A percentile compares a stretch with the other conserved stretches of the same genome.
phyloP scores from a whole-genome alignment of 2,329 filamentous ascomycete species.

The Colletotrichum nymphaeae region DNA sequence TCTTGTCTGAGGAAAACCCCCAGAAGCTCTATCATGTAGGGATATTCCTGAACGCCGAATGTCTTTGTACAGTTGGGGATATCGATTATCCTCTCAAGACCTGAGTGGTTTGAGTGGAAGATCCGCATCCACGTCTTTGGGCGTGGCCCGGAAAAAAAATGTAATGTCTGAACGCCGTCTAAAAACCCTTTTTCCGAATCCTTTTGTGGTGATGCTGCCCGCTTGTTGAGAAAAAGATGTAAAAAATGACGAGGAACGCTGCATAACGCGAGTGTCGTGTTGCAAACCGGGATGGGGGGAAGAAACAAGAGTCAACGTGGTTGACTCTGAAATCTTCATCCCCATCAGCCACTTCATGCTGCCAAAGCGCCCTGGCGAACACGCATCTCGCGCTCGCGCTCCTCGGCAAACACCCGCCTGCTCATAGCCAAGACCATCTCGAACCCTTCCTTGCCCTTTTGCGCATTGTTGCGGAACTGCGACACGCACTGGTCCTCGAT shows the following conservation, averaged over 20 bases:
- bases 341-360: neutral
- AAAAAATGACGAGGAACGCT: constrained; percentile 23
- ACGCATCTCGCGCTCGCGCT: constrained; percentile 71
- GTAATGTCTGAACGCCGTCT: constrained; percentile 25
- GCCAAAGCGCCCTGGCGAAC: constrained; percentile 25
- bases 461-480: constrained; percentile 91
- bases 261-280: constrained; percentile 7
- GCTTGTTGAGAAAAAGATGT: constrained; percentile 4
- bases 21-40: constrained; percentile 29
- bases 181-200: constrained; percentile 16
- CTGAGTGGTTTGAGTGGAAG: neutral
- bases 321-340: neutral
- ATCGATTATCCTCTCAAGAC: neutral
- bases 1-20: neutral
- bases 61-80: constrained; percentile 18
- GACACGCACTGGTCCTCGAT: constrained; percentile 94
- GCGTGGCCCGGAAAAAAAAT: neutral
- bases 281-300: neutral
- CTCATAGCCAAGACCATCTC: constrained; percentile 96
- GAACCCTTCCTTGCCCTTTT: constrained; percentile 92
- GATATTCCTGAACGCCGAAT: constrained; percentile 28
- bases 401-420: constrained; percentile 89
- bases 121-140: neutral
- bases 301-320: neutral
- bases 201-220: constrained; percentile 26